phyloP scores from a whole-genome alignment of 2,329 filamentous ascomycete species.

The Emmonsia crescens region DNA sequence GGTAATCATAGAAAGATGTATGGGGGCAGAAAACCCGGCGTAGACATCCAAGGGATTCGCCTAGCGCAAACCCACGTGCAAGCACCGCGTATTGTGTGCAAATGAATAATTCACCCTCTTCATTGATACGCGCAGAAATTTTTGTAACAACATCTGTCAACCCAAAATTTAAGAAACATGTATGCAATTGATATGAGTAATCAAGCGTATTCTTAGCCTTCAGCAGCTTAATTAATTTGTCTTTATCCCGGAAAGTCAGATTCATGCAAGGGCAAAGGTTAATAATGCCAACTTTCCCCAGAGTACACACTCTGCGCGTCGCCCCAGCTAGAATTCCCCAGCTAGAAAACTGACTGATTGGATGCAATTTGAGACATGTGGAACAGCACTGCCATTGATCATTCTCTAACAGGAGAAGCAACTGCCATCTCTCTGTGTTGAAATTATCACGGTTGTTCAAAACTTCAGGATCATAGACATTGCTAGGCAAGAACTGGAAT shows the following conservation, averaged over 20 bases:
- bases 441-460: not conserved
- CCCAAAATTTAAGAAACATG: not conserved
- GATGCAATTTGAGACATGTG: not conserved
- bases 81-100: not conserved
- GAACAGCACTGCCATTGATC: conserved; percentile 2
- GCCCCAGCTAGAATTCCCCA: not conserved
- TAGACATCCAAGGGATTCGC: not conserved
- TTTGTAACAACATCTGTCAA: not conserved
- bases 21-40: not conserved
- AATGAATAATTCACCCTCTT: not conserved
- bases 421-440: not conserved
- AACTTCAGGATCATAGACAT: not conserved
- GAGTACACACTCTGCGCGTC: not conserved
- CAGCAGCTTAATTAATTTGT: not conserved
- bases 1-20: not conserved
- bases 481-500: not conserved
- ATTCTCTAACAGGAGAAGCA: conserved; percentile 2
- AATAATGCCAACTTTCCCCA: not conserved
- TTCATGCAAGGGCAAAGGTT: conserved; percentile 1
- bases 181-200: not conserved
- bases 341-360: not conserved
- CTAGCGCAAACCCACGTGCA: not conserved
- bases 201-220: not conserved
- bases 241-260: not conserved
- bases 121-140: not conserved